These are phyloP conservation scores for Heliamphora exappendiculata DNA, from an alignment of 148 eudicot species.

Conservation along the genomic window DNA sequence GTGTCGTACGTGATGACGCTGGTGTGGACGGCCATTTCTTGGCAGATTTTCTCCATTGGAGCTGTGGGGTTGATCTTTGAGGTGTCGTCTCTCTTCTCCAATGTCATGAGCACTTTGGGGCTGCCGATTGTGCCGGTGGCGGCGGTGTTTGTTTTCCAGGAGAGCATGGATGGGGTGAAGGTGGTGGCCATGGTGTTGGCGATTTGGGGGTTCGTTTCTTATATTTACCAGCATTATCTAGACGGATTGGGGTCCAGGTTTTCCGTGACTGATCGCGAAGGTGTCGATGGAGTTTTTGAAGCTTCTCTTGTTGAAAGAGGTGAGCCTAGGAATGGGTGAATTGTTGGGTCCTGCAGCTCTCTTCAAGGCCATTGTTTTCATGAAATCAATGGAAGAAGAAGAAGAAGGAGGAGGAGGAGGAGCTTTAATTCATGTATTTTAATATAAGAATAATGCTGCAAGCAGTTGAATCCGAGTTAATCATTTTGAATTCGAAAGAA, in stretches of 20 bases:
- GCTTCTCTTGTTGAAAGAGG: neutral
- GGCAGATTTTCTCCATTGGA: slow-evolving; percentile 45
- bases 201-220: slow-evolving; percentile 62
- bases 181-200: slow-evolving; percentile 52
- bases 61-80: slow-evolving; percentile 39
- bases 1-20: slow-evolving; percentile 46
- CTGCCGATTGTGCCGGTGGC: slow-evolving; percentile 49
- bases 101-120: slow-evolving; percentile 50
- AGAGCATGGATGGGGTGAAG: slow-evolving; percentile 50
- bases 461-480: too few relatives aligned
- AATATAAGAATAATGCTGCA: too few relatives aligned
- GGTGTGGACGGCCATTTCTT: slow-evolving; percentile 44
- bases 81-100: slow-evolving; percentile 60
- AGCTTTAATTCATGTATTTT: too few relatives aligned
- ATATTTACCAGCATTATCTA: slow-evolving; percentile 47
- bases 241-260: slow-evolving; percentile 20
- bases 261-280: neutral
- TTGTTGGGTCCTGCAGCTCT: neutral
- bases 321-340: neutral
- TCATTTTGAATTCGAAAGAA: too few relatives aligned
- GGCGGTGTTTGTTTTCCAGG: slow-evolving; percentile 50
- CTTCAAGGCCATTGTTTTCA: too few relatives aligned
- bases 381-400: too few relatives aligned
- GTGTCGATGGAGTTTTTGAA: slow-evolving; percentile 3
- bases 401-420: too few relatives aligned